A percentile compares a stretch with the other conserved stretches of the same genome.
Conservation (phyloP, 306 rosid species). For the Fragaria ananassa region DNA sequence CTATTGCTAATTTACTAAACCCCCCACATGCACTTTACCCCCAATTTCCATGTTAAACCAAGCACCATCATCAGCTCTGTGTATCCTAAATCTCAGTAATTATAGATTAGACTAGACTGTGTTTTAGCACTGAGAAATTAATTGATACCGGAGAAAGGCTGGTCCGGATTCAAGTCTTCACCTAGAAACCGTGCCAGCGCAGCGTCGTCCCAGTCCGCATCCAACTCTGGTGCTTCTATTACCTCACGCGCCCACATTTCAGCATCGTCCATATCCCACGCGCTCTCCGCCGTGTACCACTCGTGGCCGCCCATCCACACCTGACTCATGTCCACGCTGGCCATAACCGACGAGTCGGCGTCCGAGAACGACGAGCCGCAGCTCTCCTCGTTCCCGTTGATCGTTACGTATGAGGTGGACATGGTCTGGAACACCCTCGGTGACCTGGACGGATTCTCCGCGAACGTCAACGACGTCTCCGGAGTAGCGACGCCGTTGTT, state of each 20-base stretch:
- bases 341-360: conserved; percentile 64
- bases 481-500: not conserved
- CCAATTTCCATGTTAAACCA: not conserved
- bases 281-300: conserved; percentile 12
- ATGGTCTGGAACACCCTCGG: conserved; percentile 41
- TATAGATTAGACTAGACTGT: not conserved
- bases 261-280: conserved; percentile 7
- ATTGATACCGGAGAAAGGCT: not conserved
- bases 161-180: conserved; percentile 21
- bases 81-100: not conserved
- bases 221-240: not conserved
- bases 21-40: not conserved
- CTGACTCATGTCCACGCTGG: conserved; percentile 37
- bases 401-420: conserved; percentile 58
- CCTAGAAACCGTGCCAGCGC: conserved; percentile 40
- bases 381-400: conserved; percentile 75
- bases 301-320: not conserved
- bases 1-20: not conserved
- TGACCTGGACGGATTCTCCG: conserved; percentile 41
- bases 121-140: not conserved
- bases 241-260: conserved; percentile 21
- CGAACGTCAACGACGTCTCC: conserved; percentile 37
- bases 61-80: not conserved
- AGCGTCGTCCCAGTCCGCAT: conserved; percentile 31
- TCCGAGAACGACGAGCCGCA: conserved; percentile 79